Percentiles rank a stretch among this genome's conserved stretches.
Evolutionary conservation across 148 eudicot genomes (phyloP).

Genomic region (Silene uniflora): DNA sequence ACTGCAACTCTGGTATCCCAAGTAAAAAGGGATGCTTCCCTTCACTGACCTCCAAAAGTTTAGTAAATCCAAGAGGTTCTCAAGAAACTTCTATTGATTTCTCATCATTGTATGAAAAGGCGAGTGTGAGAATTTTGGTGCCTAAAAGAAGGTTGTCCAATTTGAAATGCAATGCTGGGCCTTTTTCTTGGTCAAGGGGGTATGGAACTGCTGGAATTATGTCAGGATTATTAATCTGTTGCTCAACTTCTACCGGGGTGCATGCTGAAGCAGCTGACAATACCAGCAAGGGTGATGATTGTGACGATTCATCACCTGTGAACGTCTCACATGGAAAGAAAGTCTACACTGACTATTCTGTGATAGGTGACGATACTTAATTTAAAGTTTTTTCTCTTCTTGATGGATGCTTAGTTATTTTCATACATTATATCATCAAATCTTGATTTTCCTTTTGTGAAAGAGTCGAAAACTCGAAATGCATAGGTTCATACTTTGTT

Average conservation of each 20-base stretch:
- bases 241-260: constrained; percentile 46
- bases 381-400: background rate
- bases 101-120: constrained; percentile 33
- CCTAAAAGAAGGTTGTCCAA: constrained; percentile 42
- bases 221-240: constrained; percentile 59
- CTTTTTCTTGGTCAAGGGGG: constrained; percentile 43
- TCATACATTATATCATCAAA: background rate
- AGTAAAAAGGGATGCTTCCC: constrained; percentile 30
- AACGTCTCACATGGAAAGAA: constrained; percentile 64
- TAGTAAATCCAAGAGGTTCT: constrained; percentile 22
- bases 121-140: constrained; percentile 33
- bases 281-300: constrained; percentile 30
- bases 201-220: constrained; percentile 43
- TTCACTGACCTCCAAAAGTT: constrained; percentile 33
- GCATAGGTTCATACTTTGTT: background rate
- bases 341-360: constrained; percentile 70
- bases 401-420: background rate
- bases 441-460: background rate
- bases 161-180: constrained; percentile 36
- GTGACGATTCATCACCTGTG: constrained; percentile 34
- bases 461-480: background rate
- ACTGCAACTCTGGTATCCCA: too few relatives aligned
- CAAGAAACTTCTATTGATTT: constrained; percentile 32
- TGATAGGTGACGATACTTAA: constrained; percentile 53
- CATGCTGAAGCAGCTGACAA: constrained; percentile 51